Conservation (phyloP, 257 asterid species). For the Sherardia arvensis region DNA sequence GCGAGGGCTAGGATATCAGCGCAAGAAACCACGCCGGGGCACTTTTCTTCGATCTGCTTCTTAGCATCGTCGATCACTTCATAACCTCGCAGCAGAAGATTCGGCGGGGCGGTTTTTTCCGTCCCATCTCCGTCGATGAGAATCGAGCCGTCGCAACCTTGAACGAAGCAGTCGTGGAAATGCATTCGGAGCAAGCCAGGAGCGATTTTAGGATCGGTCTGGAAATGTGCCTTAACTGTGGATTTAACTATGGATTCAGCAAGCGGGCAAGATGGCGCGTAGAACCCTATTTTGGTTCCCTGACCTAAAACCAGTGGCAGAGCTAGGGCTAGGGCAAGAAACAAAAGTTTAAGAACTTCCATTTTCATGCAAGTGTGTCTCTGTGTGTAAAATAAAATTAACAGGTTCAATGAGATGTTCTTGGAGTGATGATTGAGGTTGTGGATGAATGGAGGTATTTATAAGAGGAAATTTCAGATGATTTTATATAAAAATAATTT, state of each 20-base stretch:
- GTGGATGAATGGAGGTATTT: conserved; percentile 16
- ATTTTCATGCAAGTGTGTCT: conserved; percentile 2
- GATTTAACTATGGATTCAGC: conserved; percentile 53
- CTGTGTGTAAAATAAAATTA: background rate
- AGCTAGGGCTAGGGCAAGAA: conserved; percentile 17
- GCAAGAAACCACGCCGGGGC: conserved; percentile 77
- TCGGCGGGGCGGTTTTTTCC: conserved; percentile 44
- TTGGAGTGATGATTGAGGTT: conserved; percentile 10
- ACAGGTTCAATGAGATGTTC: background rate
- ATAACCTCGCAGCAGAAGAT: conserved; percentile 44
- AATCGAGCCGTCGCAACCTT: conserved; percentile 81
- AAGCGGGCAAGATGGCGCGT: conserved; percentile 49
- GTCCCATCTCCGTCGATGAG: conserved; percentile 47
- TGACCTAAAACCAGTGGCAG: conserved; percentile 37
- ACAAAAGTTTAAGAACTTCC: background rate
- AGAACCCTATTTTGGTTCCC: conserved; percentile 74
- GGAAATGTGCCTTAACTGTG: conserved; percentile 40
- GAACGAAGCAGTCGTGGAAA: conserved; percentile 86
- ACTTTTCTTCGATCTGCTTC: conserved; percentile 45
- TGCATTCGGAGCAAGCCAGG: conserved; percentile 75
- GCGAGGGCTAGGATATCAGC: conserved; percentile 87
- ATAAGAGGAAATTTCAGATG: conserved; percentile 14
- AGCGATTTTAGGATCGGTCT: conserved; percentile 39
- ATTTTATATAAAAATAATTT: background rate
- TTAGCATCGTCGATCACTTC: conserved; percentile 75